Conservation (phyloP, 768 basidiomycete genomes). For the Favolaschia claudopus region DNA sequence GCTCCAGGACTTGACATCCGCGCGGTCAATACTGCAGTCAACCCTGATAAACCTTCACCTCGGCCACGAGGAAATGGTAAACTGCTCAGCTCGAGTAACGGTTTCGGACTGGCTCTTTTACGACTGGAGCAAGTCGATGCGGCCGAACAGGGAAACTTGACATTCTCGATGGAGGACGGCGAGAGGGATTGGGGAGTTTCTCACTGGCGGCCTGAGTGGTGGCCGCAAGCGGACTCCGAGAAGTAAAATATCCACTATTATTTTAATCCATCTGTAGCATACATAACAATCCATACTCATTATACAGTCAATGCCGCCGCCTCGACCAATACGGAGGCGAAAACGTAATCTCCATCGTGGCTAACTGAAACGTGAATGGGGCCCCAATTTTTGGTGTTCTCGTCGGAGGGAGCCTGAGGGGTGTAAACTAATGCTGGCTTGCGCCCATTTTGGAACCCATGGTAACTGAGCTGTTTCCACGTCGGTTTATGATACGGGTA, state of each 20-base stretch:
- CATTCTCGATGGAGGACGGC: slow-evolving; percentile 45
- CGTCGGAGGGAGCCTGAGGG: slow-evolving; percentile 37
- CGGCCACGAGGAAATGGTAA: slow-evolving; percentile 80
- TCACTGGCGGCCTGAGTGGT: slow-evolving; percentile 77
- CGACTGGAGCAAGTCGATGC: slow-evolving; percentile 78
- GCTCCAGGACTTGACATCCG: slow-evolving; percentile 48
- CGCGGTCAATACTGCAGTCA: slow-evolving; percentile 31
- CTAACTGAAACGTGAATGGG: slow-evolving; percentile 75
- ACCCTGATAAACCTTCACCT: slow-evolving; percentile 43
- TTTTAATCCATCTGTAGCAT: too few species aligned
- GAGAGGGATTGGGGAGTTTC: slow-evolving; percentile 53
- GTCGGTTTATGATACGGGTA: slow-evolving; percentile 66
- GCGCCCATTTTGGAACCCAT: slow-evolving; percentile 35
- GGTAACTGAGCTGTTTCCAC: slow-evolving; percentile 79
- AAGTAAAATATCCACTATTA: too few species aligned
- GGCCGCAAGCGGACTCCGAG: slow-evolving; percentile 43
- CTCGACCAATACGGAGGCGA: slow-evolving; percentile 74
- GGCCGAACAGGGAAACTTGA: slow-evolving; percentile 54
- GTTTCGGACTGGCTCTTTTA: slow-evolving; percentile 80
- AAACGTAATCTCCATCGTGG: slow-evolving; percentile 83
- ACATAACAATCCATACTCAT: background rate
- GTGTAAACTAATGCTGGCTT: slow-evolving; percentile 55
- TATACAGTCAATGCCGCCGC: slow-evolving; percentile 10
- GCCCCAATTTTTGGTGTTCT: slow-evolving; percentile 35
- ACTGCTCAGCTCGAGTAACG: slow-evolving; percentile 64